Conservation (phyloP, 306 rosid genomes). For the Neltuma alba region DNA sequence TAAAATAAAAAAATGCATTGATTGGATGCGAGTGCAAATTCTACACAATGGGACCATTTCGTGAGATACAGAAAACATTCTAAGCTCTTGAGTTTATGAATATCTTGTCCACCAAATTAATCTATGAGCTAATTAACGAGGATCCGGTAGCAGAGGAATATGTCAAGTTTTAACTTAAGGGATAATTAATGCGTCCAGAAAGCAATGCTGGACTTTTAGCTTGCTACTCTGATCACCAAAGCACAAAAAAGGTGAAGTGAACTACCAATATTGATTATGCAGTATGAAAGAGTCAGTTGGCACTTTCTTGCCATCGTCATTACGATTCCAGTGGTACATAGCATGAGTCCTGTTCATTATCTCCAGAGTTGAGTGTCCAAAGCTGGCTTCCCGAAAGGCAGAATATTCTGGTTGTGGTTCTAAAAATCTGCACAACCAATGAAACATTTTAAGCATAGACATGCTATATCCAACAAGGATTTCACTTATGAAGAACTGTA, state of each 20-base stretch:
- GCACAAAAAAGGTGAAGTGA: conserved; percentile 28
- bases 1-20: not conserved
- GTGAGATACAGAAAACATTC: not conserved
- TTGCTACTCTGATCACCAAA: not conserved
- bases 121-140: not conserved
- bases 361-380: conserved; percentile 93
- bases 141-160: not conserved
- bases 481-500: conserved; percentile 9
- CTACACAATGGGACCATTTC: not conserved
- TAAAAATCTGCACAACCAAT: conserved; percentile 58
- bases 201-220: not conserved
- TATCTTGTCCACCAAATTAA: conserved; percentile 21
- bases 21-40: not conserved
- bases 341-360: conserved; percentile 87
- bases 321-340: conserved; percentile 96
- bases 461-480: not conserved
- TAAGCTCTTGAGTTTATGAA: conserved; percentile 8
- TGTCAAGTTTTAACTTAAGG: conserved; percentile 8
- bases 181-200: not conserved
- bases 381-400: conserved; percentile 95
- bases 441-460: not conserved
- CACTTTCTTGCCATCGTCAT: conserved; percentile 87
- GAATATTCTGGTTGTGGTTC: conserved; percentile 96
- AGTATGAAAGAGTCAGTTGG: conserved; percentile 66
- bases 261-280: conserved; percentile 92